These are phyloP conservation scores for Cucurbita ficifolia DNA, from an alignment of 306 rosid genomes.

Conservation along the genomic window DNA sequence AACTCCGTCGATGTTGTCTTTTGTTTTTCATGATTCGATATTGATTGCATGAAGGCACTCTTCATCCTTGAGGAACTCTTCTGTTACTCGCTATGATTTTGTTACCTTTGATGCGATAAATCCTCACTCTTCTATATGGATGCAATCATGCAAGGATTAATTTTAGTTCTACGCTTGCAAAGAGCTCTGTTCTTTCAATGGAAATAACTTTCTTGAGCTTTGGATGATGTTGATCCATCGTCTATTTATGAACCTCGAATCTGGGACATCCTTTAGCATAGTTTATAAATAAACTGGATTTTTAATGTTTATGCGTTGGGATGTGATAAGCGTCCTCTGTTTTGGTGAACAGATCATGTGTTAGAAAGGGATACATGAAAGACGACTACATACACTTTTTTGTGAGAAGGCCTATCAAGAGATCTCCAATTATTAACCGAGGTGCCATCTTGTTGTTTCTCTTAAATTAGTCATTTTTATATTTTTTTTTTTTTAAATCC, in stretches of 20 bases:
- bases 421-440: conserved; percentile 92
- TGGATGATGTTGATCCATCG: not conserved
- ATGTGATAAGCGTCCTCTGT: conserved; percentile 9
- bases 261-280: not conserved
- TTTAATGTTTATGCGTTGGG: not conserved
- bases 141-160: not conserved
- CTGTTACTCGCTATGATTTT: not conserved
- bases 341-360: conserved; percentile 57
- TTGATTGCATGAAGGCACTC: not conserved
- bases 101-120: not conserved
- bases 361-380: conserved; percentile 87
- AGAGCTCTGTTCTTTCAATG: not conserved
- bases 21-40: not conserved
- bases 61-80: not conserved
- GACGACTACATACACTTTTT: conserved; percentile 77
- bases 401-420: conserved; percentile 72
- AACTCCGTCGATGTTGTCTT: not conserved
- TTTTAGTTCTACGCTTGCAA: not conserved
- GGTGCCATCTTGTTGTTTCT: conserved; percentile 30
- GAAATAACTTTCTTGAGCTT: not conserved
- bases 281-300: not conserved
- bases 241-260: not conserved
- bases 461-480: not conserved
- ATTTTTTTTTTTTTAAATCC: not conserved
- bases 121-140: not conserved